A percentile compares a stretch with the other conserved stretches of the same genome.
Conservation (phyloP, 2,329 filamentous ascomycete species). For the Colletotrichum coccodes region DNA sequence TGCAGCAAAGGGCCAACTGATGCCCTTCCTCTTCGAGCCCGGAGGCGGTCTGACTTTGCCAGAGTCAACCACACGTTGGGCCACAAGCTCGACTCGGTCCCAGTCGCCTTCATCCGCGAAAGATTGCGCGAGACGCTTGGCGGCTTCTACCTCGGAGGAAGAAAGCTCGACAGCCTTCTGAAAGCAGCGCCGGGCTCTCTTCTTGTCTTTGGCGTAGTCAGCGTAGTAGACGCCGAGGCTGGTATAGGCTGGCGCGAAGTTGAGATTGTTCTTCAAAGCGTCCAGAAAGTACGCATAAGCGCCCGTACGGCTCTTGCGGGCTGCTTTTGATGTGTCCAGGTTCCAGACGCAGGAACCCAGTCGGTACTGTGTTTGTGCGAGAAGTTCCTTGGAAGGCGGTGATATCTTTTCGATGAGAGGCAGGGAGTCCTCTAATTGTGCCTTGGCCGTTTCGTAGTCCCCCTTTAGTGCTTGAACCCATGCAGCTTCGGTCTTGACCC, state of each 20-base stretch:
- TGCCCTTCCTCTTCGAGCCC: conserved; percentile 90
- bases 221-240: conserved; percentile 90
- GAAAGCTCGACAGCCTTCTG: conserved; percentile 97
- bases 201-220: conserved; percentile 89
- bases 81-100: conserved; percentile 94
- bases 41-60: conserved; percentile 90
- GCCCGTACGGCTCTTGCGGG: conserved; percentile 82
- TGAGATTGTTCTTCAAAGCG: conserved; percentile 86
- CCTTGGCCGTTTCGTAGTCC: conserved; percentile 74
- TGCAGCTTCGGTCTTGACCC: conserved; percentile 85
- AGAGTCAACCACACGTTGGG: conserved; percentile 92
- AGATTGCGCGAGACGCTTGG: conserved; percentile 83
- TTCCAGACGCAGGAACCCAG: conserved; percentile 91
- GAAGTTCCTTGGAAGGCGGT: conserved; percentile 73
- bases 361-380: conserved; percentile 87
- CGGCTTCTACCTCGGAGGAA: conserved; percentile 84
- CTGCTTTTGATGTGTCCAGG: conserved; percentile 76
- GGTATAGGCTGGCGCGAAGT: conserved; percentile 90
- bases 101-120: conserved; percentile 94
- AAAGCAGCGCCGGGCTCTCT: conserved; percentile 89
- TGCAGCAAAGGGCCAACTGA: conserved; percentile 96
- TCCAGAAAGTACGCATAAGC: conserved; percentile 87
- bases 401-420: conserved; percentile 71
- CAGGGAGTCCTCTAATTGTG: conserved; percentile 78
- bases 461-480: conserved; percentile 92